phyloP scores from a whole-genome alignment of 2,329 filamentous ascomycete species.

The Emmonsiellopsis sp. region DNA sequence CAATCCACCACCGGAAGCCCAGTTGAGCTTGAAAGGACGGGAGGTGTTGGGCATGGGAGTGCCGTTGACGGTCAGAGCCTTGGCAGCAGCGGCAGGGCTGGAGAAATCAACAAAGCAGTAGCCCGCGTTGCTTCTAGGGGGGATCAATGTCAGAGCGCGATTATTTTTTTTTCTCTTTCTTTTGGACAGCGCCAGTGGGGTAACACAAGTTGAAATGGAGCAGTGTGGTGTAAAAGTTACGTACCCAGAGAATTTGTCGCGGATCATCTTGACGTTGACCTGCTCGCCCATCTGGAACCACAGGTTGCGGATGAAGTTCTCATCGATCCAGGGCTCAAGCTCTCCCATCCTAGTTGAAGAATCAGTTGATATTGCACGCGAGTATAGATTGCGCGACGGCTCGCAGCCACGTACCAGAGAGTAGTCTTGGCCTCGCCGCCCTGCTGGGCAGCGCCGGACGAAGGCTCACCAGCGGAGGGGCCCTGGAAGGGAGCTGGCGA shows the following conservation, averaged over 20 bases:
- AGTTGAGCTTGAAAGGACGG: constrained; percentile 97
- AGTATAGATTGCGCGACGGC: not conserved
- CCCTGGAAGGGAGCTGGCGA: constrained; percentile 43
- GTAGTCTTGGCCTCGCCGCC: constrained; percentile 48
- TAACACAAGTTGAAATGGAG: constrained; percentile 3
- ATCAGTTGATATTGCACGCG: not conserved
- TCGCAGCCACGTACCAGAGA: constrained; percentile 37
- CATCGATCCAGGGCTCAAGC: constrained; percentile 97
- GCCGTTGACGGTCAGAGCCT: constrained; percentile 85
- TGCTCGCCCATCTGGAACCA: constrained; percentile 89
- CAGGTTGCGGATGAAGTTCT: constrained; percentile 93
- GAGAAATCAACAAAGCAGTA: constrained; percentile 98
- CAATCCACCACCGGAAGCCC: constrained; percentile 92
- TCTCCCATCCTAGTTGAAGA: constrained; percentile 80
- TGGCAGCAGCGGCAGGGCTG: constrained; percentile 72
- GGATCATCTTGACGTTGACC: constrained; percentile 99
- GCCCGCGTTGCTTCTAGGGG: constrained; percentile 70
- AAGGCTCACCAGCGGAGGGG: constrained; percentile 33
- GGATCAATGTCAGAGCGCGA: constrained; percentile 24
- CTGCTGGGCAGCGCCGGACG: constrained; percentile 37
- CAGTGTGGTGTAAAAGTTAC: constrained; percentile 15
- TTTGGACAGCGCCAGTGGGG: constrained; percentile 16
- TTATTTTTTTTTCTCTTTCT: not conserved
- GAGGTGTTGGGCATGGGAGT: constrained; percentile 84
- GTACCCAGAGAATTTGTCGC: constrained; percentile 97